These are phyloP conservation scores for Craspedostauros australis DNA, from an alignment of 108 stramenopile species.

Conservation along the genomic window DNA sequence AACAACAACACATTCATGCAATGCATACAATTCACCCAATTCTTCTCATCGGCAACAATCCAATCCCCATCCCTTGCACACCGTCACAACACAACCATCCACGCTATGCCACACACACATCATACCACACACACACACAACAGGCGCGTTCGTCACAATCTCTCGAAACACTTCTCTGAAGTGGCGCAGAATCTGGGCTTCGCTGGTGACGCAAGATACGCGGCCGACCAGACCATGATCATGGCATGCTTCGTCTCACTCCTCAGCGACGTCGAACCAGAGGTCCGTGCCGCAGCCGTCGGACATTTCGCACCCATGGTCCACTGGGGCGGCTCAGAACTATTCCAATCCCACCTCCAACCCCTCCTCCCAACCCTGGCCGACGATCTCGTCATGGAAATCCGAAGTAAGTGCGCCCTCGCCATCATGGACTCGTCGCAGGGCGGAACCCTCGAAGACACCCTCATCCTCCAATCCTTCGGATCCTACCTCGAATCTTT, in stretches of 20 bases:
- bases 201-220: conserved; percentile 19
- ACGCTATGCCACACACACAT: no score
- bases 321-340: conserved; percentile 66
- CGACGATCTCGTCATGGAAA: conserved; percentile 65
- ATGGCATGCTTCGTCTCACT: conserved; percentile 72
- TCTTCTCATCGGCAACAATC: no score
- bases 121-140: no score
- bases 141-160: conserved; percentile 91
- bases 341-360: conserved; percentile 61
- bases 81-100: no score
- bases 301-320: conserved; percentile 79
- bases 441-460: conserved; percentile 62
- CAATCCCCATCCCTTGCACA: no score
- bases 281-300: conserved; percentile 93
- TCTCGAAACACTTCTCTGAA: conserved; percentile 75
- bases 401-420: conserved; percentile 45
- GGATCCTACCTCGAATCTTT: conserved; percentile 75
- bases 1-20: no score
- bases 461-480: conserved; percentile 70
- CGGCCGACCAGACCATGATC: conserved; percentile 32
- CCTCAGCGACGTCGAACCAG: conserved; percentile 86
- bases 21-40: no score
- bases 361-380: conserved; percentile 58
- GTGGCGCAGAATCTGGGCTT: conserved; percentile 69
- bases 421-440: conserved; percentile 81